Conservation (phyloP, 331 rosid species). For the Saraca asoca region DNA sequence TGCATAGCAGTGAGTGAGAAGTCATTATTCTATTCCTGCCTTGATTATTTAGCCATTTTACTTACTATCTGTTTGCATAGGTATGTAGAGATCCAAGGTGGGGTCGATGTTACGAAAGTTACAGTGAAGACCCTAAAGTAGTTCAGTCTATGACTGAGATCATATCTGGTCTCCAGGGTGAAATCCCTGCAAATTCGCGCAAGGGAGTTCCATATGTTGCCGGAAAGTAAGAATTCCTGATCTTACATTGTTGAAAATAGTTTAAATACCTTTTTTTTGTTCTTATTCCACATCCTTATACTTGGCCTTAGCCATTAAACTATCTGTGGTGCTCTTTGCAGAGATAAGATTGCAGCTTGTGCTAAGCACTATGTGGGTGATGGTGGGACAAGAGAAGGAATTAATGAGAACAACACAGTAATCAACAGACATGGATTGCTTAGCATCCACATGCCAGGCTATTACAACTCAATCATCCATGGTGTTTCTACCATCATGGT, state of each 20-base stretch:
- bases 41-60: background rate
- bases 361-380: constrained; percentile 81
- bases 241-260: background rate
- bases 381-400: constrained; percentile 72
- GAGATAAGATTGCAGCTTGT: constrained; percentile 59
- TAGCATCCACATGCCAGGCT: constrained; percentile 65
- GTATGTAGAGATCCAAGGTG: constrained; percentile 84
- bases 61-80: constrained; percentile 32
- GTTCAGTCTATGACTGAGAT: constrained; percentile 67
- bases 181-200: constrained; percentile 45
- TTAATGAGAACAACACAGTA: constrained; percentile 60
- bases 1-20: constrained; percentile 61
- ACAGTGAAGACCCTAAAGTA: constrained; percentile 61
- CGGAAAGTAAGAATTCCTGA: constrained; percentile 54
- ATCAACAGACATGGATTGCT: constrained; percentile 52
- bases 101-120: constrained; percentile 79
- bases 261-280: background rate
- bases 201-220: constrained; percentile 57
- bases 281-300: too few species aligned
- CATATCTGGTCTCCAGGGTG: constrained; percentile 67
- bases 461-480: constrained; percentile 55
- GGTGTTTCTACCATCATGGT: constrained; percentile 72
- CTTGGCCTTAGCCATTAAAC: constrained; percentile 16
- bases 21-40: background rate
- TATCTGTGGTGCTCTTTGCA: constrained; percentile 17